phyloP scores from a whole-genome alignment of 2,329 filamentous ascomycete species.

The Fusarium sp. region DNA sequence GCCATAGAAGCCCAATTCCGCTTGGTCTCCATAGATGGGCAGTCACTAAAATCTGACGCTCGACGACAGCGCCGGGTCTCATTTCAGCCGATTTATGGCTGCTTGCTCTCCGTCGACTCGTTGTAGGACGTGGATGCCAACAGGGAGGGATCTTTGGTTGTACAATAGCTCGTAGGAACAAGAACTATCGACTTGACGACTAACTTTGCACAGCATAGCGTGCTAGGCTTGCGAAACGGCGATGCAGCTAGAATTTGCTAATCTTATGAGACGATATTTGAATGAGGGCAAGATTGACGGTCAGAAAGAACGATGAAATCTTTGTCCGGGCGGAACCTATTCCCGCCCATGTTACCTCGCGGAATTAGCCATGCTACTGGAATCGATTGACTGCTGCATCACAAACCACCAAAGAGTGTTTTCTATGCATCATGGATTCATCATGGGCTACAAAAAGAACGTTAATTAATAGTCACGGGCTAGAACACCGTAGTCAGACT shows the following conservation, averaged over 20 bases:
- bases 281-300: conserved; percentile 3
- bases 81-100: conserved; percentile 10
- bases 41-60: conserved; percentile 29
- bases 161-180: not conserved
- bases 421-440: not conserved
- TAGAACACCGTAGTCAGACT: not conserved
- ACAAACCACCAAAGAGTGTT: not conserved
- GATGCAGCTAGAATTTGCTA: not conserved
- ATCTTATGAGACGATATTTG: not conserved
- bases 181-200: not conserved
- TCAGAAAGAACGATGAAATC: not conserved
- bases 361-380: not conserved
- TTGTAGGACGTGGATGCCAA: not conserved
- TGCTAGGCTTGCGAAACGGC: not conserved
- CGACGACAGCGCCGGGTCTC: not conserved
- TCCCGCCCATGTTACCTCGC: not conserved
- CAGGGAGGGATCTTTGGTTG: not conserved
- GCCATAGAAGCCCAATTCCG: not conserved
- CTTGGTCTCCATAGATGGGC: not conserved
- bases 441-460: not conserved
- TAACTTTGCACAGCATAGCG: not conserved
- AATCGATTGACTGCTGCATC: not conserved
- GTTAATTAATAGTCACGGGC: not conserved
- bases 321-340: not conserved
- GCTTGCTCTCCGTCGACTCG: not conserved